phyloP scores from a whole-genome alignment of 352 stramenopile species.

The Globisporangium okanoganense region DNA sequence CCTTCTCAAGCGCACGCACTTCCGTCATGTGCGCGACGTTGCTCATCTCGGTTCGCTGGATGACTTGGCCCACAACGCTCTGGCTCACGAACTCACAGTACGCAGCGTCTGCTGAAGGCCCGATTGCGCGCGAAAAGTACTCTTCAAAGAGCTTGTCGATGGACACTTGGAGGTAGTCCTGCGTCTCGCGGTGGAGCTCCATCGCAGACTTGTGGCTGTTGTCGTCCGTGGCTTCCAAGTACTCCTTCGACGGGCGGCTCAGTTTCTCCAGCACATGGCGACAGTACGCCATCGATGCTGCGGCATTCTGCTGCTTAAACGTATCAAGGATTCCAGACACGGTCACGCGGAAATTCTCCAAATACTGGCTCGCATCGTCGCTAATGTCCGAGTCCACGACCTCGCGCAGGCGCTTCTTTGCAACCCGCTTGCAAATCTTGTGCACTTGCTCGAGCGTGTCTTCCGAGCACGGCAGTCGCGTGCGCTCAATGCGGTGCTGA shows the following conservation, averaged over 20 bases:
- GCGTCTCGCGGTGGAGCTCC: constrained; percentile 70
- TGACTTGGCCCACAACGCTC: constrained; percentile 61
- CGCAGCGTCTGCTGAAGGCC: constrained; percentile 71
- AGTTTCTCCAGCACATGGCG: constrained; percentile 54
- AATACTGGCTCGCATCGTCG: constrained; percentile 55
- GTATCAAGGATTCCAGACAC: constrained; percentile 41
- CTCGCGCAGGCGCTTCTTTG: constrained; percentile 70
- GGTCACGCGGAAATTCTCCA: constrained; percentile 55
- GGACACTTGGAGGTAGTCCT: constrained; percentile 53
- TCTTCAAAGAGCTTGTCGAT: constrained; percentile 46
- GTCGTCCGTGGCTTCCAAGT: constrained; percentile 25
- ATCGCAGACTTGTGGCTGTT: constrained; percentile 62
- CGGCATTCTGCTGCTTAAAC: constrained; percentile 74
- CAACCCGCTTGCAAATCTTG: constrained; percentile 62
- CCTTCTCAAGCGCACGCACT: constrained; percentile 67
- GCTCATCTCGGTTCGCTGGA: constrained; percentile 70
- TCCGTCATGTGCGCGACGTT: constrained; percentile 77
- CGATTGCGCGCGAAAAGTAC: constrained; percentile 60
- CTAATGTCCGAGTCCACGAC: constrained; percentile 66
- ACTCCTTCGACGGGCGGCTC: constrained; percentile 30
- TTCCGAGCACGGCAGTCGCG: constrained; percentile 61
- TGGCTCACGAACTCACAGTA: constrained; percentile 86
- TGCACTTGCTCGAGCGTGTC: constrained; percentile 58
- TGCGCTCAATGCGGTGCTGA: constrained; percentile 38
- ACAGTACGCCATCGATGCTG: constrained; percentile 82